These are phyloP conservation scores for Sporisorium iseilematis-ciliati DNA, from an alignment of 1,284 basidiomycete genomes.

Conservation along the genomic window DNA sequence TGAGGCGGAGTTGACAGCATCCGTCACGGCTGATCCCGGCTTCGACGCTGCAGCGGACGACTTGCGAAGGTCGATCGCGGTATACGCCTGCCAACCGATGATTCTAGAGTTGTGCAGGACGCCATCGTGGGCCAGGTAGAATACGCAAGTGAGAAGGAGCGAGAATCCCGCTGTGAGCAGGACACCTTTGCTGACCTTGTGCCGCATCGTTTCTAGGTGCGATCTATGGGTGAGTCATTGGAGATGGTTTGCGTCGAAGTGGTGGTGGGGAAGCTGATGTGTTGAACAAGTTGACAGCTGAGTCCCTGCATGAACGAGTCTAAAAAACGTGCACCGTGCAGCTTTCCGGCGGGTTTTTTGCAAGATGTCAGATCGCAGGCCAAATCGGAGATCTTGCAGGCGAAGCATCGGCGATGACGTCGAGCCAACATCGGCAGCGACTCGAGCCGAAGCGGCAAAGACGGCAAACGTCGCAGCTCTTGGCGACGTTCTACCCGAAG, in stretches of 20 bases:
- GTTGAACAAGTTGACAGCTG: neutral
- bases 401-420: neutral
- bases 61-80: slow-evolving; percentile 25
- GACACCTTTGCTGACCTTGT: slow-evolving; percentile 30
- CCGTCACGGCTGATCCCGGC: neutral
- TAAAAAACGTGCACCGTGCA: too few species aligned
- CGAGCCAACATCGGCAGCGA: neutral
- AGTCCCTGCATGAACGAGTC: slow-evolving; percentile 9
- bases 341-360: neutral
- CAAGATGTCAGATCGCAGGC: neutral
- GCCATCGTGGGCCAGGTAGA: slow-evolving; percentile 47
- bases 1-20: neutral
- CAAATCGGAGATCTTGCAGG: neutral
- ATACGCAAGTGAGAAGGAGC: slow-evolving; percentile 43
- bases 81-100: slow-evolving; percentile 55
- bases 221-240: slow-evolving; percentile 1
- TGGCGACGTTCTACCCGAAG: neutral
- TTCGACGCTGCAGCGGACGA: slow-evolving; percentile 6
- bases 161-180: slow-evolving; percentile 43
- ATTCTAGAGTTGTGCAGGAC: slow-evolving; percentile 30
- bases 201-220: slow-evolving; percentile 23
- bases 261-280: slow-evolving; percentile 3
- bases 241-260: neutral
- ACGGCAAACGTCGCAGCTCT: neutral
- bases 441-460: neutral